These are phyloP conservation scores for Pseudocercospora crystallina DNA, from an alignment of 2,329 filamentous ascomycete genomes.

Conservation along the genomic window DNA sequence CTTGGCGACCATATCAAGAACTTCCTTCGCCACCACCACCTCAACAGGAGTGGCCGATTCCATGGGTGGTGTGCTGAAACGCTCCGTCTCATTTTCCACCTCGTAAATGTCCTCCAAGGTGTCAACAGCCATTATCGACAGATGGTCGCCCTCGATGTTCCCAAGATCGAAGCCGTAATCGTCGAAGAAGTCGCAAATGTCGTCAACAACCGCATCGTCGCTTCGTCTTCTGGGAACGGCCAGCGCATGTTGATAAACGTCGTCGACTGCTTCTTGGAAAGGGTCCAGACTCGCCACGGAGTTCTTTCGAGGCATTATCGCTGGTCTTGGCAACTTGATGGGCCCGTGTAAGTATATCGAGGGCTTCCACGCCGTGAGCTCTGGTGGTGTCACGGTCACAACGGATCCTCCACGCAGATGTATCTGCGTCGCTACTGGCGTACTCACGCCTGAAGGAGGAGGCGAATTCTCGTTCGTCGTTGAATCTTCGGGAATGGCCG, in stretches of 20 bases:
- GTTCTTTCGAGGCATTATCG: conserved; percentile 38
- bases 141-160: conserved; percentile 24
- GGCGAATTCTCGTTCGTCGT: conserved; percentile 22
- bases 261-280: conserved; percentile 37
- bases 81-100: conserved; percentile 14
- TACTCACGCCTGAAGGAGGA: conserved; percentile 21
- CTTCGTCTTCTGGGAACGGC: conserved; percentile 31
- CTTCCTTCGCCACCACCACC: conserved; percentile 27
- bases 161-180: conserved; percentile 39
- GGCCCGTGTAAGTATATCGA: conserved; percentile 44
- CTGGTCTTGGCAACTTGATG: conserved; percentile 40
- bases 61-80: conserved; percentile 28
- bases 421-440: conserved; percentile 30
- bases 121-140: conserved; percentile 14
- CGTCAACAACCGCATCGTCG: conserved; percentile 39
- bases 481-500: conserved; percentile 25
- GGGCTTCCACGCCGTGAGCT: conserved; percentile 35
- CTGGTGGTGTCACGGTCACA: conserved; percentile 36
- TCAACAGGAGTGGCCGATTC: conserved; percentile 26
- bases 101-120: conserved; percentile 19
- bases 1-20: conserved; percentile 16
- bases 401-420: conserved; percentile 36
- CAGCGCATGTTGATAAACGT: conserved; percentile 31
- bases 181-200: conserved; percentile 45
- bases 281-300: conserved; percentile 43